Evolutionary conservation across 805 yeast species (phyloP), one percentile per base, ranked within the genome.

Genomic region (Metschnikowia colocasiae): DNA sequence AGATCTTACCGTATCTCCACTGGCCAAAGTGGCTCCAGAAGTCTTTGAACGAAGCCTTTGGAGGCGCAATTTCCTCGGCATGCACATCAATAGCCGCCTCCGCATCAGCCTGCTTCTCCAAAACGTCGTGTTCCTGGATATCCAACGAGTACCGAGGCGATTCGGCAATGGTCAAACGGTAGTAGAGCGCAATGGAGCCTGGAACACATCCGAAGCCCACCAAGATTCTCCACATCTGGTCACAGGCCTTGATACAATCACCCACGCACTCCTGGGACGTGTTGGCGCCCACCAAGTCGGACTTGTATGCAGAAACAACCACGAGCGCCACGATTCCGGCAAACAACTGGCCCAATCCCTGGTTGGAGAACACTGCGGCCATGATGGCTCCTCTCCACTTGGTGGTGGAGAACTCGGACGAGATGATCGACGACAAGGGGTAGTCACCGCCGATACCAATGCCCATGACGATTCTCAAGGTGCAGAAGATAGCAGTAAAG

Each of bases 371-470:
- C 48, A 89, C 96, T 25, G 96, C 95, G 63, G 87, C 90, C 96
- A 89, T 89, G 59, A 88, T 88, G 55, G 96, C 96, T 79, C 97
- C 97, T 82, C 97, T 87, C 95, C 96, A 89, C 69, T 86, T 88
- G 56, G 96, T 89, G 50, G 96, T 87, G 23, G 96, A 79, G 62
- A 89, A 89, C 75, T 89, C 97, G 49, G 96, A 84, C 8, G 96
- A 85, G 56, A 89, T 89, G 66, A 89, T 85, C n/a, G 96, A 87
- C 15, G 96, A 87, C 61, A 90, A 77, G 57, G 97, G 96, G 68
- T 89, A 89, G 74, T 89, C 97, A 78, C 96, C 97, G 75, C 97
- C 97, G 59, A 89, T 90, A 81, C 97, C 97, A 59, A 90, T 84
- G 77, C 97, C 97, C 88, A 83, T 85, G 53, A 89, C 62, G 56